Conservation (phyloP, 768 basidiomycete species). For the Dioszegia crocea region DNA sequence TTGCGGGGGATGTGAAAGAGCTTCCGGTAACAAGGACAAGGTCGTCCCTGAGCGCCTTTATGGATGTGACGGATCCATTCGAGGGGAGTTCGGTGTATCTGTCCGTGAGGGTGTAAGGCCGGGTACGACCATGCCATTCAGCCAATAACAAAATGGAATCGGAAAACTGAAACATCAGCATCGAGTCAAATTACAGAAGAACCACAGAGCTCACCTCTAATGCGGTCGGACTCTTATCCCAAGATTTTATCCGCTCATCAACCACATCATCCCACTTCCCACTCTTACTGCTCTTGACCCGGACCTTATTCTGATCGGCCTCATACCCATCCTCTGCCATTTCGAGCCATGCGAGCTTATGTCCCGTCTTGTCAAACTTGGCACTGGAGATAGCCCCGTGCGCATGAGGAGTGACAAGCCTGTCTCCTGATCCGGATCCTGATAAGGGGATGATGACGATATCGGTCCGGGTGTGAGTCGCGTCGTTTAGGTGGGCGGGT, state of each 20-base stretch:
- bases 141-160: background rate
- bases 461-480: slow-evolving; percentile 86
- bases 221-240: slow-evolving; percentile 69
- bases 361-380: slow-evolving; percentile 63
- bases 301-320: slow-evolving; percentile 67
- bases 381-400: slow-evolving; percentile 80
- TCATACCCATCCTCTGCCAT: slow-evolving; percentile 84
- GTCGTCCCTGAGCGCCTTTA: slow-evolving; percentile 61
- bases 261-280: slow-evolving; percentile 63
- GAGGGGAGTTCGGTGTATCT: slow-evolving; percentile 60
- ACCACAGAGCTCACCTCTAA: slow-evolving; percentile 52
- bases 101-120: slow-evolving; percentile 56
- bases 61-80: slow-evolving; percentile 31
- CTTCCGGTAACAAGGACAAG: slow-evolving; percentile 69
- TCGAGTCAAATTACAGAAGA: slow-evolving; percentile 60
- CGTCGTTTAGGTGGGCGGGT: slow-evolving; percentile 68
- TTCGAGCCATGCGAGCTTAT: slow-evolving; percentile 81
- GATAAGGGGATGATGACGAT: slow-evolving; percentile 52
- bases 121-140: slow-evolving; percentile 4
- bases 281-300: slow-evolving; percentile 66
- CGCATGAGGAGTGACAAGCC: slow-evolving; percentile 72
- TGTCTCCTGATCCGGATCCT: slow-evolving; percentile 53
- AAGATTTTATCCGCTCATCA: slow-evolving; percentile 62
- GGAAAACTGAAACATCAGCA: background rate
- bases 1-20: slow-evolving; percentile 73